Percentiles rank a stretch among this genome's conserved stretches.
These are phyloP conservation scores for Melanogaster broomeanus DNA, from an alignment of 768 basidiomycete species.

Conservation along the genomic window DNA sequence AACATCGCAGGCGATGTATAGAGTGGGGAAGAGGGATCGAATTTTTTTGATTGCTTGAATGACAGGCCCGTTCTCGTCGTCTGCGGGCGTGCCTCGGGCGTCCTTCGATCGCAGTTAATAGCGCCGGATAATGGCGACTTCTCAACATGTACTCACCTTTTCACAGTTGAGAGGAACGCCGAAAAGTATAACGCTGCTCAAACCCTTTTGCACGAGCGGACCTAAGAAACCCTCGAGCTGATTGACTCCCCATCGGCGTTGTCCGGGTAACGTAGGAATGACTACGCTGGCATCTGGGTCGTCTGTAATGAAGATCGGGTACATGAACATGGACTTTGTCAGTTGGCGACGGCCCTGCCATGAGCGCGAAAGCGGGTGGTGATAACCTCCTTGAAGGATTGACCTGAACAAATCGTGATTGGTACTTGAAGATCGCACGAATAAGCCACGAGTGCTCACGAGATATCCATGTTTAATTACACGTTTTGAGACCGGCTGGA, in stretches of 20 bases:
- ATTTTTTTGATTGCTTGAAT: constrained; percentile 88
- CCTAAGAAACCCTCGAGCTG: constrained; percentile 83
- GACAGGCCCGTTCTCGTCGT: constrained; percentile 88
- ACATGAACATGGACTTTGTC: constrained; percentile 96
- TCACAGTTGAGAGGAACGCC: constrained; percentile 81
- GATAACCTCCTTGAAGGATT: constrained; percentile 90
- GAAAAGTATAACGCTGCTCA: constrained; percentile 91
- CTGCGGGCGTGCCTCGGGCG: constrained; percentile 79
- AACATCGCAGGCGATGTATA: constrained; percentile 93
- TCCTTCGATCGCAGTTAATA: constrained; percentile 53
- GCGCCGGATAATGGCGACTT: background rate
- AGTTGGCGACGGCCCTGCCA: constrained; percentile 84
- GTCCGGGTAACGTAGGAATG: constrained; percentile 80
- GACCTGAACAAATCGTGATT: constrained; percentile 45
- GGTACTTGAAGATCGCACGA: constrained; percentile 1
- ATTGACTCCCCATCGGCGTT: constrained; percentile 95
- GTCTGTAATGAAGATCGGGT: constrained; percentile 97
- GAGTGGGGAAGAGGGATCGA: constrained; percentile 70
- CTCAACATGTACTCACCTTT: constrained; percentile 53
- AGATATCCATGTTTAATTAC: constrained; percentile 40
- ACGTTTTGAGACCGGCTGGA: too few species aligned
- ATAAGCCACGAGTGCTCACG: constrained; percentile 34
- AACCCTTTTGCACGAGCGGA: constrained; percentile 87
- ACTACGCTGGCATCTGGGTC: constrained; percentile 82
- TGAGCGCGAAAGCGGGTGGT: constrained; percentile 84